Evolutionary conservation across 192 early-diverging fungal species (phyloP).

Genomic region (Backusella circina): DNA sequence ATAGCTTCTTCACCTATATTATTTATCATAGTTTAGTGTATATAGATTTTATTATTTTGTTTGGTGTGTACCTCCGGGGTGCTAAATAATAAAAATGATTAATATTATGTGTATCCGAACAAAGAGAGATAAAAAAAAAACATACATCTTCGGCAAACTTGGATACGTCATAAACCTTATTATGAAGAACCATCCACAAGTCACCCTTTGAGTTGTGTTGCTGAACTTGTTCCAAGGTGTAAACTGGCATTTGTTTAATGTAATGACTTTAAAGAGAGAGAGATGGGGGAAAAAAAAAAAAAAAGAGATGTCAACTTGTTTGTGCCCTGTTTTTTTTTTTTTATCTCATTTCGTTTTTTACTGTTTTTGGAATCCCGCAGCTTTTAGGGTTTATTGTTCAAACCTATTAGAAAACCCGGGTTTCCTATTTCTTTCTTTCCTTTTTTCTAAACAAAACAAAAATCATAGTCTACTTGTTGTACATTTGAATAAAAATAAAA

Average conservation of each 20-base stretch:
- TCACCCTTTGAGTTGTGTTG: constrained; percentile 65
- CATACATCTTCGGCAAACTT: constrained; percentile 68
- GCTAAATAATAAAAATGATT: constrained; percentile 45
- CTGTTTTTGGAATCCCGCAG: neutral
- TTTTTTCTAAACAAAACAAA: too few species aligned
- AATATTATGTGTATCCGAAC: neutral
- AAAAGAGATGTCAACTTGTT: neutral
- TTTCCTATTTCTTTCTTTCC: too few species aligned
- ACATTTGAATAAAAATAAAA: too few species aligned
- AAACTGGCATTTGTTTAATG: constrained; percentile 4
- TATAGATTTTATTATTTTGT: neutral
- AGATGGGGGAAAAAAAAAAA: neutral
- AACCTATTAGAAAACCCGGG: too few species aligned
- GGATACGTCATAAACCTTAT: constrained; percentile 75
- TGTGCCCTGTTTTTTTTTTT: neutral
- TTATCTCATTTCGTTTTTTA: neutral
- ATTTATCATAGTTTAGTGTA: neutral
- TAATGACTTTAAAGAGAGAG: neutral
- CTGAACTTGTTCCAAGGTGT: constrained; percentile 60
- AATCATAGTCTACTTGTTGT: too few species aligned
- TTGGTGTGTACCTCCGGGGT: constrained; percentile 71
- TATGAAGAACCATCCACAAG: constrained; percentile 74
- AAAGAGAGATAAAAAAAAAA: neutral
- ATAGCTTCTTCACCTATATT: constrained; percentile 83
- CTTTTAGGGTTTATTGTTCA: neutral